Base-by-base conservation (phyloP, 306 rosid genomes). In the Begonia fuchsioides region DNA sequence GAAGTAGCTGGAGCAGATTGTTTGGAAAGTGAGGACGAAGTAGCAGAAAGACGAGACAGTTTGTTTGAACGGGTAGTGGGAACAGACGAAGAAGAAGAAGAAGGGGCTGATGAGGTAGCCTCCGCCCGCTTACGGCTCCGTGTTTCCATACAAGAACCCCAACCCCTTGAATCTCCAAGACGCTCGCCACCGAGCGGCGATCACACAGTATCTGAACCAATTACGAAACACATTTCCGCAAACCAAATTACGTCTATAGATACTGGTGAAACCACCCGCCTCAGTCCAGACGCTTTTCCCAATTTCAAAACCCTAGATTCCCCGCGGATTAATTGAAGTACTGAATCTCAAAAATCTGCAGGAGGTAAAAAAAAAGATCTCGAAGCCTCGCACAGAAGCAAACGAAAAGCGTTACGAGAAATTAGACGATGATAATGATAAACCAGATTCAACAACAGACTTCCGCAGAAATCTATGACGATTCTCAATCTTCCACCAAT, bases 121-220 rank as follows among this genome's bases (percentile, higher is more conserved):
- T 92, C 99, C 93, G 96, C 99, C 99, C 96, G 93, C 96, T 92
- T 92, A 72, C 93, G 95, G 82, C 99, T 92, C 58, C 99, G 96
- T 82, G 99, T 92, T 92, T 92, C 99, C 99, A 92, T 92, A 92
- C 99, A 92, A 92, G 68, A 82, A 76, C 92, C 77, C 73, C 77
- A 87, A 79, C 85, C 98, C 94, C 71, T 62, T 68, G 62, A 71
- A 70, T 63, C 50, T 75, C 53, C 45, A 51, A 75, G 72, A 74
- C 93, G 90, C 87, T 79, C 95, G 83, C 69, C 69, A 58, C 74
- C 67, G 81, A 76, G 94, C 94, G 93, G 67, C 65, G 59, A 76
- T 83, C 74, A 79, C 74, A 48, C 65, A 57, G 51, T 52, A 48
- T 45, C 56, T 47, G 76, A 76, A 72, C 71, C 55, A 35, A 60